These are phyloP conservation scores for Alternaria sp. DNA, from an alignment of 2,329 filamentous ascomycete genomes.

Conservation along the genomic window DNA sequence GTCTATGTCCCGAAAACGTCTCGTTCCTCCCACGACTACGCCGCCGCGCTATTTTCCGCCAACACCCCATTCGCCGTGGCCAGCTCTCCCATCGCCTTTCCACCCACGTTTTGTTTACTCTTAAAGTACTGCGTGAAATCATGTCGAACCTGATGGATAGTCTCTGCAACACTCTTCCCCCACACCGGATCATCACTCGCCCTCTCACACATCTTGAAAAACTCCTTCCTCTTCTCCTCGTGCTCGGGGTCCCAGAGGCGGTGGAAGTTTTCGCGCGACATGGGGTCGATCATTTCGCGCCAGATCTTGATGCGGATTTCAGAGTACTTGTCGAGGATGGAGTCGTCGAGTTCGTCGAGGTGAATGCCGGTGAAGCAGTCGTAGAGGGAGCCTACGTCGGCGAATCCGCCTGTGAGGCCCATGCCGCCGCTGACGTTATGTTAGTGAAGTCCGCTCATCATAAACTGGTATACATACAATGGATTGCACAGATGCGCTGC, in stretches of 20 bases:
- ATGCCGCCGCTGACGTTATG: conserved; percentile 58
- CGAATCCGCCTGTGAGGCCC: conserved; percentile 68
- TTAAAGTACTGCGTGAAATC: conserved; percentile 48
- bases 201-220: conserved; percentile 41
- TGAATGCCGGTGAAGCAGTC: conserved; percentile 60
- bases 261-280: conserved; percentile 51
- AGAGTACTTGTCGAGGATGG: conserved; percentile 45
- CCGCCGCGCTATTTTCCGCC: conserved; percentile 13
- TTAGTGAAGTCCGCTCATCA: conserved; percentile 1
- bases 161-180: conserved; percentile 34
- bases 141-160: conserved; percentile 37
- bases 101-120: conserved; percentile 24
- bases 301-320: conserved; percentile 43
- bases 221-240: conserved; percentile 38
- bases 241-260: conserved; percentile 40
- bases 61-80: conserved; percentile 1
- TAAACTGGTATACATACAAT: conserved; percentile 39
- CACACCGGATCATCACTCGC: conserved; percentile 38
- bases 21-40: neutral
- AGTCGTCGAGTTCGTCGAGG: conserved; percentile 41
- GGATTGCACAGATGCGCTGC: conserved; percentile 66
- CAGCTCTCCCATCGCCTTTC: conserved; percentile 5
- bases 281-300: conserved; percentile 45
- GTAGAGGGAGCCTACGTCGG: conserved; percentile 67
- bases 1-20: neutral